Conservation (phyloP, 768 basidiomycete genomes). For the Tricholoma flavovirens region DNA sequence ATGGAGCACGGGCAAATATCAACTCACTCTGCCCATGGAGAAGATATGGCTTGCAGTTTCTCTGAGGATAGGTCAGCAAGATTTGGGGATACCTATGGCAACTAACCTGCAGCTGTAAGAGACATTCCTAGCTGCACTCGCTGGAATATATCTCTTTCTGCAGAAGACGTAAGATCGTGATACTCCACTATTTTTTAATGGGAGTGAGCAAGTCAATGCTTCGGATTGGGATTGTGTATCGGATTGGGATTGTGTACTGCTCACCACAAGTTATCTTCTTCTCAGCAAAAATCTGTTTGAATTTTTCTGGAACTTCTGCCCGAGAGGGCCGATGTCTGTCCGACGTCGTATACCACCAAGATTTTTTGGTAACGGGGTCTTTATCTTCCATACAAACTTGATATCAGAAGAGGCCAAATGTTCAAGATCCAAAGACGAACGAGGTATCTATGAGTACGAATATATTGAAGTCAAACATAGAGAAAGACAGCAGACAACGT, state of each 20-base stretch:
- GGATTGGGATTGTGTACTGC: slow-evolving; percentile 16
- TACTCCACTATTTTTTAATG: slow-evolving; percentile 62
- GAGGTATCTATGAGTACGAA: slow-evolving; percentile 12
- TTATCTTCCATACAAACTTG: slow-evolving; percentile 38
- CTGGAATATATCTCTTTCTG: slow-evolving; percentile 78
- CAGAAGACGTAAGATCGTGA: slow-evolving; percentile 40
- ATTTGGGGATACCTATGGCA: neutral
- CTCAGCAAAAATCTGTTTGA: slow-evolving; percentile 44
- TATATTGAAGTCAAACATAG: neutral
- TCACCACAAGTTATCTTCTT: slow-evolving; percentile 67
- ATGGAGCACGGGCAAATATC: neutral
- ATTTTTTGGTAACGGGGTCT: slow-evolving; percentile 51
- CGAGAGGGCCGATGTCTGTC: slow-evolving; percentile 38
- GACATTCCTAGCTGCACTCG: slow-evolving; percentile 78
- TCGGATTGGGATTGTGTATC: too few relatives aligned
- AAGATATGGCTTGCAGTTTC: slow-evolving; percentile 74
- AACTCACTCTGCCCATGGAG: slow-evolving; percentile 53
- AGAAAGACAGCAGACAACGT: slow-evolving; percentile 7
- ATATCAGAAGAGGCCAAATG: slow-evolving; percentile 13
- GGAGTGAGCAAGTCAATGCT: neutral
- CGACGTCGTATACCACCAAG: slow-evolving; percentile 56
- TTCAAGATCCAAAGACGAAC: slow-evolving; percentile 10
- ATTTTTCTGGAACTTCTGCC: slow-evolving; percentile 46
- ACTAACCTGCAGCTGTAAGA: slow-evolving; percentile 64
- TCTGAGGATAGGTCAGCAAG: slow-evolving; percentile 34